Percentiles rank a stretch among this genome's conserved stretches.
These are phyloP conservation scores for Plenodomus lindquistii DNA, from an alignment of 2,329 filamentous ascomycete genomes.

Conservation along the genomic window DNA sequence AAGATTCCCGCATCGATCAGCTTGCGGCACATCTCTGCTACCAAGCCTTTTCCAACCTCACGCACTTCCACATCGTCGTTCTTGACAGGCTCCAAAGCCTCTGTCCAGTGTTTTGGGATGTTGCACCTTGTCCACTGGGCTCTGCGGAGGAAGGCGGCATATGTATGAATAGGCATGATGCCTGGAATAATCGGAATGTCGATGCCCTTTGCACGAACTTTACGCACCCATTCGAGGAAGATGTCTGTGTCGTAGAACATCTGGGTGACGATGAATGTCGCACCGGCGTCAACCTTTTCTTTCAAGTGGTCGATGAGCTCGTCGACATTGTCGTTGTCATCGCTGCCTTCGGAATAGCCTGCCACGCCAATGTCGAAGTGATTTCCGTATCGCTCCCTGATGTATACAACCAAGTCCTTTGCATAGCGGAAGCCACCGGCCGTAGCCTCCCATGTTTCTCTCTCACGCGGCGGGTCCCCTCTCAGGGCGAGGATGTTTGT, in stretches of 20 bases:
- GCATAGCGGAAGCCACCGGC: slow-evolving; percentile 91
- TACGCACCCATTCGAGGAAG: slow-evolving; percentile 87
- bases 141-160: slow-evolving; percentile 86
- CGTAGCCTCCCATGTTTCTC: slow-evolving; percentile 89
- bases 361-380: slow-evolving; percentile 98
- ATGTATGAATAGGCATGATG: slow-evolving; percentile 93
- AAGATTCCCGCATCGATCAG: slow-evolving; percentile 80
- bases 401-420: slow-evolving; percentile 85
- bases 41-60: slow-evolving; percentile 82
- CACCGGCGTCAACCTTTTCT: slow-evolving; percentile 94
- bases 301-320: slow-evolving; percentile 88
- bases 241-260: slow-evolving; percentile 99
- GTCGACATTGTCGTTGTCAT: slow-evolving; percentile 89
- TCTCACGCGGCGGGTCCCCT: slow-evolving; percentile 90
- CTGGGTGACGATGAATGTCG: slow-evolving; percentile 92
- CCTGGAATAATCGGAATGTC: slow-evolving; percentile 81
- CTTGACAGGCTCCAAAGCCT: slow-evolving; percentile 86
- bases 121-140: slow-evolving; percentile 89
- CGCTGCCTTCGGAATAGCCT: slow-evolving; percentile 92
- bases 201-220: slow-evolving; percentile 84
- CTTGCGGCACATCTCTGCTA: slow-evolving; percentile 87
- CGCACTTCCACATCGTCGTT: slow-evolving; percentile 93
- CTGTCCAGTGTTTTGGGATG: slow-evolving; percentile 79
- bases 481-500: slow-evolving; percentile 95
- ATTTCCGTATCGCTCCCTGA: slow-evolving; percentile 75